phyloP scores from a whole-genome alignment of 176 grass and related monocot species.

The Poa annua region DNA sequence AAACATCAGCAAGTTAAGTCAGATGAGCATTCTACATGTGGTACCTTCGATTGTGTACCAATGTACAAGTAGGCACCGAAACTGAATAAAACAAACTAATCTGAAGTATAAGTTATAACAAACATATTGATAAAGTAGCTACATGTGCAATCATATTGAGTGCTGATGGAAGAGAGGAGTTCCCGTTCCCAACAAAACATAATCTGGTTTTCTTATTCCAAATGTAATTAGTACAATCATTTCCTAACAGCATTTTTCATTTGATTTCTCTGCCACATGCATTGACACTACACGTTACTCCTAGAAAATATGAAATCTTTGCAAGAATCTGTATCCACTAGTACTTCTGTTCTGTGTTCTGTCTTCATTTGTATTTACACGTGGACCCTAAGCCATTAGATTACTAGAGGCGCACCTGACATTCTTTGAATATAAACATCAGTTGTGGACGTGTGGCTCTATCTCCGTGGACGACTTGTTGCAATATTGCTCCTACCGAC shows the following conservation, averaged over 20 bases:
- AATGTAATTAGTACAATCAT: background rate
- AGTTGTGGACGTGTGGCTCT: background rate
- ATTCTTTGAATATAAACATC: slow-evolving; percentile 29
- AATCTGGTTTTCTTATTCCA: background rate
- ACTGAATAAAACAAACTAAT: slow-evolving; percentile 8
- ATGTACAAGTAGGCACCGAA: background rate
- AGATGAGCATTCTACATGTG: slow-evolving; percentile 17
- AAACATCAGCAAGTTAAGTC: slow-evolving; percentile 31
- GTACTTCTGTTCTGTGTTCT: background rate
- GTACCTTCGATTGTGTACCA: slow-evolving; percentile 2
- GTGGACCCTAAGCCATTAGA: slow-evolving; percentile 11
- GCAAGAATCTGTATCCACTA: background rate
- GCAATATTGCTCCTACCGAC: slow-evolving; percentile 7
- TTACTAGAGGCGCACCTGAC: background rate
- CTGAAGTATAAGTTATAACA: background rate
- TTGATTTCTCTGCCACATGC: slow-evolving; percentile 2
- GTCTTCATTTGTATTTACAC: slow-evolving; percentile 24
- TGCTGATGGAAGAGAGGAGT: background rate
- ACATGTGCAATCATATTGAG: background rate
- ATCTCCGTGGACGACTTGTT: slow-evolving; percentile 21
- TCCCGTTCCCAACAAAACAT: background rate
- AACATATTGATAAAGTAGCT: slow-evolving; percentile 18
- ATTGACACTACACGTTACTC: background rate
- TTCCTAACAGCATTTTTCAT: background rate
- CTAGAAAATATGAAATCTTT: background rate